Conservation (phyloP, 805 yeast species). For the Jamesozyma piceae region DNA sequence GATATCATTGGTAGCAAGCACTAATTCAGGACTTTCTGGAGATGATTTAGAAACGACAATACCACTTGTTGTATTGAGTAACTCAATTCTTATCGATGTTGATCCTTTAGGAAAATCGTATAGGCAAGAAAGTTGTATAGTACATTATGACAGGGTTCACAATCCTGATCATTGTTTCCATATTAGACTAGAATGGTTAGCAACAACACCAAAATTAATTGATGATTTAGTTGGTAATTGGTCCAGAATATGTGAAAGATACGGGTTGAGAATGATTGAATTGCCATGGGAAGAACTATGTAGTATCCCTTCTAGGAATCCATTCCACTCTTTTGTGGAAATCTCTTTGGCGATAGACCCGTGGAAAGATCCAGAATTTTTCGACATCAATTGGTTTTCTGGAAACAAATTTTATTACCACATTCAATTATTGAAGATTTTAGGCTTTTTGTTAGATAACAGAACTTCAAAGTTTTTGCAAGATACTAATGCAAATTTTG, state of each 20-base stretch:
- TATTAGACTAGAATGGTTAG: conserved; percentile 84
- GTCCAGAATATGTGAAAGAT: conserved; percentile 75
- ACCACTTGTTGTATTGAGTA: conserved; percentile 49
- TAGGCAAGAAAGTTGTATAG: conserved; percentile 66
- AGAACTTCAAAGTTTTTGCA: conserved; percentile 60
- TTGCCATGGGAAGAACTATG: conserved; percentile 87
- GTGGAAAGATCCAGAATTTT: conserved; percentile 52
- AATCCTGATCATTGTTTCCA: conserved; percentile 94
- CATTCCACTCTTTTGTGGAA: conserved; percentile 79
- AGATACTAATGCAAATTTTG: conserved; percentile 40
- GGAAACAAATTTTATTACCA: conserved; percentile 68
- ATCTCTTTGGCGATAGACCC: conserved; percentile 62
- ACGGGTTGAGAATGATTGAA: conserved; percentile 74
- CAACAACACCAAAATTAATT: conserved; percentile 73
- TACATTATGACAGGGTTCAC: conserved; percentile 86
- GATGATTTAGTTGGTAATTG: conserved; percentile 72
- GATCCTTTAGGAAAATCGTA: conserved; percentile 67
- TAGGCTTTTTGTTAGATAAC: conserved; percentile 76
- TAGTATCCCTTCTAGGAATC: conserved; percentile 64
- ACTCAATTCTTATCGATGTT: conserved; percentile 57
- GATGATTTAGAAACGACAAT: conserved; percentile 10
- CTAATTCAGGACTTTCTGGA: conserved; percentile 8
- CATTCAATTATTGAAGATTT: conserved; percentile 53
- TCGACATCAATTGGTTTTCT: conserved; percentile 32
- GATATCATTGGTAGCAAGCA: conserved; percentile 6